Evolutionary conservation across 495 filamentous ascomycete species (phyloP), one percentile per base, ranked within the genome.

Genomic region (Lasiosphaeriaceae sp.): DNA sequence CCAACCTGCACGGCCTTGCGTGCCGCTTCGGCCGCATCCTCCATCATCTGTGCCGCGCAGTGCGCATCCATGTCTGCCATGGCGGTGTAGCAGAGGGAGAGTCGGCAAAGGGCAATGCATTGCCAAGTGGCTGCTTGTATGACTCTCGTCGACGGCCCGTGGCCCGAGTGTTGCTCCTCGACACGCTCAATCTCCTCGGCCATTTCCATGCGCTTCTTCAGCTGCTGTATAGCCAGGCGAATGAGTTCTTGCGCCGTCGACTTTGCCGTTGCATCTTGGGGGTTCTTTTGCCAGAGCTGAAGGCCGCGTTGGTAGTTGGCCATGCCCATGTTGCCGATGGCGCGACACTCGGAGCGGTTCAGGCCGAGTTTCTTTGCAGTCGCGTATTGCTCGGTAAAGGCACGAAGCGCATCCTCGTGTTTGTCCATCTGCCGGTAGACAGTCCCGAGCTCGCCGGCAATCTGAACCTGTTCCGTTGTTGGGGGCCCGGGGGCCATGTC

Each of bases 291-390:
- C 26, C 26, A 31, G 26, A 48, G 23, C 39, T 60, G 35, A n/a
- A 49, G 51, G 11, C 45, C 60, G 19, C 65, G 49, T 34, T 72
- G 63, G 26, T 74, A 74, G 43, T 69, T 72, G 16, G 61, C 52
- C 59, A 68, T 67, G 2, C 71, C 71, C 4, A 69, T 47, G 21
- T 71, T 72, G 11, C 71, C 71, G 24, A 71, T 62, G 1, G 71
- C 60, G 23, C 71, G 71, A 26, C 69, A 74, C 9, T 57, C 55
- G 23, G 54, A 52, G 3, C 34, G 24, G 5, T 64, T 57, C 3
- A 48, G 12, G 12, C 55, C 52, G 12, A 66, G 49, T 16, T 62
- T 16, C 41, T 58, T 64, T 2, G 70, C 70, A 5, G 51, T 56
- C 1, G 46, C 17, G 50, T 67, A 66, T 29, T 73, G 67, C 16